phyloP scores from a whole-genome alignment of 78 protist genomes.

The Dictyostelium citrinum region DNA sequence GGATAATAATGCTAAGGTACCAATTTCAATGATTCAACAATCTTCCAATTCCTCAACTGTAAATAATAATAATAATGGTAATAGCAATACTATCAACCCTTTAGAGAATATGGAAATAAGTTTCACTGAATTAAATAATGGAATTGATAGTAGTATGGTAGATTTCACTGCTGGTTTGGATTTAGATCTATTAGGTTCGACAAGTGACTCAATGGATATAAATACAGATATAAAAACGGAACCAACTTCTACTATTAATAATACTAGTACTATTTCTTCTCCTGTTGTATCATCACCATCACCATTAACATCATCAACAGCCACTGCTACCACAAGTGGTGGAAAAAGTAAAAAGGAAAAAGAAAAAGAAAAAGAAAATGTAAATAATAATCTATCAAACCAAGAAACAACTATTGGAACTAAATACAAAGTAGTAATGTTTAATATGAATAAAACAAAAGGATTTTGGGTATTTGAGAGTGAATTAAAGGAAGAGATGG shows the following conservation, averaged over 20 bases:
- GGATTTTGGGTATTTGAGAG: slow-evolving; percentile 74
- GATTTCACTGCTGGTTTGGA: not conserved
- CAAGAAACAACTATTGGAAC: not conserved
- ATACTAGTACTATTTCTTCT: not conserved
- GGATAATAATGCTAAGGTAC: slow-evolving; percentile 1
- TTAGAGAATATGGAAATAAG: not conserved
- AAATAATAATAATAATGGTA: not conserved
- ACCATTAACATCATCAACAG: not conserved
- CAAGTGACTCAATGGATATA: not conserved
- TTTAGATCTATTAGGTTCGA: not conserved
- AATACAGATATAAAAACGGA: not conserved
- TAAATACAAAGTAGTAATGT: slow-evolving; percentile 62
- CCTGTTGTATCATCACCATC: not conserved
- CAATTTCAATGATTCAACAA: not conserved
- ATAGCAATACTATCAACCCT: not conserved
- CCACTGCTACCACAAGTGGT: not conserved
- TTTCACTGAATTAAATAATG: not conserved
- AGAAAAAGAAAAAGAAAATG: not conserved
- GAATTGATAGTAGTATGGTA: not conserved
- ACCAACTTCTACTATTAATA: not conserved
- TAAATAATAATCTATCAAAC: not conserved
- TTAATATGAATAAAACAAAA: slow-evolving; percentile 74
- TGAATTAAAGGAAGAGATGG: slow-evolving; percentile 27
- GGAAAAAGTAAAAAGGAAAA: not conserved
- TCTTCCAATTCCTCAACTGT: not conserved